phyloP scores from a whole-genome alignment of 2,329 filamentous ascomycete genomes.

The Cordyceps tenuipes region DNA sequence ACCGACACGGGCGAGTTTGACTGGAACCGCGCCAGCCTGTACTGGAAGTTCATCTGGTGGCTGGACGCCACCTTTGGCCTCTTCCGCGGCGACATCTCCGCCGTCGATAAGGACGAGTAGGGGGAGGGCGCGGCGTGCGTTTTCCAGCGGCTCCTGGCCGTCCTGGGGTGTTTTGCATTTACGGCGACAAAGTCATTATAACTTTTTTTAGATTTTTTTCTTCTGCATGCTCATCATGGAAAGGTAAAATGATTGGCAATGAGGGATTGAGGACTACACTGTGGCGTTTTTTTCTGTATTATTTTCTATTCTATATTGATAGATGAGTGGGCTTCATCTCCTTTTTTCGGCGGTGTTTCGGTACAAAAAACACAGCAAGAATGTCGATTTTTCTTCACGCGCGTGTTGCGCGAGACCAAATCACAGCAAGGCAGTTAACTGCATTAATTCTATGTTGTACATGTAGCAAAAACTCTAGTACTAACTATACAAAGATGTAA shows the following conservation, averaged over 20 bases:
- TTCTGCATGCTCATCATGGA: neutral
- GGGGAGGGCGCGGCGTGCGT: neutral
- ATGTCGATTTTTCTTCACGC: neutral
- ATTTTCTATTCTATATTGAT: neutral
- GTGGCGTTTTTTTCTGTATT: neutral
- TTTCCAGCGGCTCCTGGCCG: neutral
- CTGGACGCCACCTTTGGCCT: constrained; percentile 50
- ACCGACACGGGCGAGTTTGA: constrained; percentile 72
- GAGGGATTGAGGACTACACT: neutral
- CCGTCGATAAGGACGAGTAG: constrained; percentile 51
- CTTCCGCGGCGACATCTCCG: constrained; percentile 51
- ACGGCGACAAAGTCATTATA: neutral
- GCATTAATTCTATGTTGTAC: constrained; percentile 4
- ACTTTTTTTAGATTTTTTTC: neutral
- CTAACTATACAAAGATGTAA: constrained; percentile 11
- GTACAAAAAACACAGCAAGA: neutral
- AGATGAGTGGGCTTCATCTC: neutral
- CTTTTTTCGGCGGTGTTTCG: neutral
- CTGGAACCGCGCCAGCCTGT: constrained; percentile 56
- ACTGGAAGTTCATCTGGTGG: constrained; percentile 60
- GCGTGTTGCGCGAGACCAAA: neutral
- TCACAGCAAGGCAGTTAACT: neutral
- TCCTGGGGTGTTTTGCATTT: neutral
- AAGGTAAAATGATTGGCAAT: neutral
- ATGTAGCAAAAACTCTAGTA: neutral